These are phyloP conservation scores for Phytophthora tentaculata DNA, from an alignment of 352 stramenopile genomes.

Conservation along the genomic window DNA sequence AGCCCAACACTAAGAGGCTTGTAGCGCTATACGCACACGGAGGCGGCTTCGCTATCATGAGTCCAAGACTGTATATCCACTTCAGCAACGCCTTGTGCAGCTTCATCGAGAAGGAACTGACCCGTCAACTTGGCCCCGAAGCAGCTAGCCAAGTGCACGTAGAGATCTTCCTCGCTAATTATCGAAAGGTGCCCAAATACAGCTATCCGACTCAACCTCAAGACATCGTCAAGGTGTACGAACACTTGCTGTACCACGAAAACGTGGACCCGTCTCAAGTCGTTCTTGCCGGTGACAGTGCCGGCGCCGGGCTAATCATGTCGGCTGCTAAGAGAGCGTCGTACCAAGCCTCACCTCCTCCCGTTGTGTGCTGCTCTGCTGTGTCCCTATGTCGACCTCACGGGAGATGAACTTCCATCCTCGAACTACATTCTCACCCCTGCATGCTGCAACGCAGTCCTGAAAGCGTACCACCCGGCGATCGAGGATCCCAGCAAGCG, in stretches of 20 bases:
- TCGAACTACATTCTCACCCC: slow-evolving; percentile 46
- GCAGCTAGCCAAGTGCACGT: slow-evolving; percentile 28
- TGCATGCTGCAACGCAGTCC: slow-evolving; percentile 22
- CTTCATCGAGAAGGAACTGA: slow-evolving; percentile 36
- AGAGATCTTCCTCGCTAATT: slow-evolving; percentile 57
- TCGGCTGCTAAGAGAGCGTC: slow-evolving; percentile 48
- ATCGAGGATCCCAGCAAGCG: slow-evolving; percentile 38
- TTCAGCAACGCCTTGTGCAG: slow-evolving; percentile 41
- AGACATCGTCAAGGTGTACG: slow-evolving; percentile 50
- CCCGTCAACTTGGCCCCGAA: slow-evolving; percentile 8
- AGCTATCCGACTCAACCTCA: slow-evolving; percentile 46
- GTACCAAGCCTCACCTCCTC: slow-evolving; percentile 22
- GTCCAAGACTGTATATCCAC: slow-evolving; percentile 49
- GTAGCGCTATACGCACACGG: slow-evolving; percentile 53
- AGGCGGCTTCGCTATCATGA: slow-evolving; percentile 50
- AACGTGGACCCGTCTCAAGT: slow-evolving; percentile 43
- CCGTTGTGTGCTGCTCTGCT: slow-evolving; percentile 41
- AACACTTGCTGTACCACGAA: slow-evolving; percentile 45
- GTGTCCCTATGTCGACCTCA: slow-evolving; percentile 44
- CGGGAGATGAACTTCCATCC: slow-evolving; percentile 29
- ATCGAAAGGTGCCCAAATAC: slow-evolving; percentile 55
- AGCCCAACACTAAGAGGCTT: slow-evolving; percentile 23
- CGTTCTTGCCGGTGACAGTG: slow-evolving; percentile 53
- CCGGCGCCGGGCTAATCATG: slow-evolving; percentile 47
- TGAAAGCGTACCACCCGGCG: slow-evolving; percentile 31